Conservation (phyloP, 164 flowering plant genomes). For the Chimonanthus salicifolius region DNA sequence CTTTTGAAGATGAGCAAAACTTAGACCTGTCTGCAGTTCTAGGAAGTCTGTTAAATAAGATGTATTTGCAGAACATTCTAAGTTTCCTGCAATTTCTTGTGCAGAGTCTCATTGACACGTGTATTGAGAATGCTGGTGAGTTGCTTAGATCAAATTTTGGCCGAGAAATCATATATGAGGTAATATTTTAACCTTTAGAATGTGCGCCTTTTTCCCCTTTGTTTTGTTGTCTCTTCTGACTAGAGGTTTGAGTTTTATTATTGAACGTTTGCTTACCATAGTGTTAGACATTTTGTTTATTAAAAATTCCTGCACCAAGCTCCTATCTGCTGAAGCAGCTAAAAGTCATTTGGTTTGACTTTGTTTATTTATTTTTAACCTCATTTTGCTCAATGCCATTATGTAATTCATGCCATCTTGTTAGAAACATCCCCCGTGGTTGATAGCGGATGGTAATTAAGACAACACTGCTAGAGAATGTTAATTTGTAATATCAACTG, state of each 20-base stretch:
- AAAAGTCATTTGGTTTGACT: neutral
- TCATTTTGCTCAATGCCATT: no score
- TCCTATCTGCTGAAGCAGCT: neutral
- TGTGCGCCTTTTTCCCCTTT: neutral
- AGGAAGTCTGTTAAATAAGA: neutral
- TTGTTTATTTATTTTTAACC: no score
- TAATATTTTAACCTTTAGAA: constrained; percentile 12
- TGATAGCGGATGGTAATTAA: no score
- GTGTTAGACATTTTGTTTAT: no score
- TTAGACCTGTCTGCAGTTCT: neutral
- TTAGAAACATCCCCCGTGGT: no score
- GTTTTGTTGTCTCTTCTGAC: neutral
- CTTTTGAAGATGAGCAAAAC: neutral
- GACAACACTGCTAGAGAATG: no score
- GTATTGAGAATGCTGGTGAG: constrained; percentile 63
- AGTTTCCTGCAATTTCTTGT: constrained; percentile 9
- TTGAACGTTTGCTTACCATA: neutral
- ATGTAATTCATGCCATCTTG: no score
- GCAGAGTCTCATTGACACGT: constrained; percentile 64
- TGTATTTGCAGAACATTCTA: neutral
- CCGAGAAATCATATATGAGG: constrained; percentile 89
- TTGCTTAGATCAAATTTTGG: constrained; percentile 73
- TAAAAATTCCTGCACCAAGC: no score
- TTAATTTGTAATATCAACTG: no score
- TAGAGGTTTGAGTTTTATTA: neutral